Conservation (phyloP, 306 rosid genomes). For the Sesbania bispinosa region DNA sequence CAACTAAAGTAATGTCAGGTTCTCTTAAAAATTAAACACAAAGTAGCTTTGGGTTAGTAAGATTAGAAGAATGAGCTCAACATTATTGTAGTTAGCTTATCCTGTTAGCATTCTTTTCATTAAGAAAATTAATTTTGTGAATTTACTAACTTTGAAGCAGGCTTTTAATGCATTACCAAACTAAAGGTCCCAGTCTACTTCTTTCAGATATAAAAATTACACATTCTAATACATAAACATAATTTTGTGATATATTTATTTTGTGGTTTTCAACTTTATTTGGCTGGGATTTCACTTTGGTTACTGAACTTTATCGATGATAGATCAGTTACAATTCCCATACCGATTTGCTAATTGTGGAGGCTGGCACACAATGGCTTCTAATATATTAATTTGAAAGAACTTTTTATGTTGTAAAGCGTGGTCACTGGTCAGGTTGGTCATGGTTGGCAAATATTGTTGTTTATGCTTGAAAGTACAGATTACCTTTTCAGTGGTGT, state of each 20-base stretch:
- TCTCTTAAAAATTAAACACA: slow-evolving; percentile 11
- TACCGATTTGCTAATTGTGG: neutral
- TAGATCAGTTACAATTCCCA: slow-evolving; percentile 13
- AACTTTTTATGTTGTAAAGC: slow-evolving; percentile 19
- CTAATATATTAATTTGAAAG: neutral
- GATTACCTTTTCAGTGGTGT: slow-evolving; percentile 56
- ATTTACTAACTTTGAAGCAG: neutral
- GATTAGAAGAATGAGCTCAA: slow-evolving; percentile 1
- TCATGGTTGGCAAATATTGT: slow-evolving; percentile 51
- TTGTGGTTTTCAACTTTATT: neutral
- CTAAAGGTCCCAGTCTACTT: neutral
- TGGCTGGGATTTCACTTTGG: neutral
- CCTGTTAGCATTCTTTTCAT: neutral
- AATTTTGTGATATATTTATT: neutral
- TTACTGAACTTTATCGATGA: neutral
- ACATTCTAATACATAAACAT: neutral
- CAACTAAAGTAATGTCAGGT: slow-evolving; percentile 16
- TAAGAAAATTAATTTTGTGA: neutral
- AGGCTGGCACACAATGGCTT: neutral
- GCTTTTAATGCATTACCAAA: neutral
- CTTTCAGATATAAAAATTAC: neutral
- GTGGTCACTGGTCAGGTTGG: slow-evolving; percentile 34
- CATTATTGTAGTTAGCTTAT: neutral
- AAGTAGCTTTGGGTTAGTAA: slow-evolving; percentile 14
- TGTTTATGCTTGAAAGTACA: slow-evolving; percentile 57